Conservation (phyloP, 495 filamentous ascomycete species). For the Aspergillus leporis region DNA sequence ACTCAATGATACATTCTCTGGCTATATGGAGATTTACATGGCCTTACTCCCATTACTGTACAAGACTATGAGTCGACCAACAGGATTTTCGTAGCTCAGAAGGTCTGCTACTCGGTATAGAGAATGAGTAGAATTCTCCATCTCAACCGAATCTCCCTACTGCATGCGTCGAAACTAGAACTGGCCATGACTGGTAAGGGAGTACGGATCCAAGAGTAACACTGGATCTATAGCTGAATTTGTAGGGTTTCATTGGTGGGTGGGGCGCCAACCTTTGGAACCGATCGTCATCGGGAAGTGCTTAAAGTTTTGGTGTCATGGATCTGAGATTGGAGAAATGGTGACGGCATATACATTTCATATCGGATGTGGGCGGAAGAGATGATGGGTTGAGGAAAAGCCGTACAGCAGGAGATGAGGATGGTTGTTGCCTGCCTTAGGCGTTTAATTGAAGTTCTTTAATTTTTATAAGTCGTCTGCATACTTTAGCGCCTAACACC, state of each 20-base stretch:
- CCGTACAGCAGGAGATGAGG: background rate
- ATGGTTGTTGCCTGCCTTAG: slow-evolving; percentile 4
- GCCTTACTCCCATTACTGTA: too few species aligned
- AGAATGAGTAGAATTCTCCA: background rate
- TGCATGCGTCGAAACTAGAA: background rate
- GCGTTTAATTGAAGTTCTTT: background rate
- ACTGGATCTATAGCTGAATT: background rate
- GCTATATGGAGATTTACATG: too few species aligned
- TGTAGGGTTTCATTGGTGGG: background rate
- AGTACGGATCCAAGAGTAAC: background rate
- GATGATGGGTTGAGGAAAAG: slow-evolving; percentile 6
- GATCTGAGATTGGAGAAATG: background rate
- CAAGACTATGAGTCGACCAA: background rate
- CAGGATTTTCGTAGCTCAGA: background rate
- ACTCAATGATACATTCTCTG: too few species aligned
- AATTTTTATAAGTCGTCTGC: too few species aligned
- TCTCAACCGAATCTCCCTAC: background rate
- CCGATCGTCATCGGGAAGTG: background rate
- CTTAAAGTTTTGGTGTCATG: background rate
- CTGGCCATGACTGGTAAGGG: background rate
- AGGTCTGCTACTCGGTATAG: background rate
- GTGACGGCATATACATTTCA: slow-evolving; percentile 23
- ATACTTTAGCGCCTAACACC: background rate
- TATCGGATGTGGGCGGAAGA: slow-evolving; percentile 19
- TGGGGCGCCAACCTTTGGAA: background rate